Evolutionary conservation across 2,329 filamentous ascomycete species (phyloP).

Genomic region (Pyricularia pennisetigena): DNA sequence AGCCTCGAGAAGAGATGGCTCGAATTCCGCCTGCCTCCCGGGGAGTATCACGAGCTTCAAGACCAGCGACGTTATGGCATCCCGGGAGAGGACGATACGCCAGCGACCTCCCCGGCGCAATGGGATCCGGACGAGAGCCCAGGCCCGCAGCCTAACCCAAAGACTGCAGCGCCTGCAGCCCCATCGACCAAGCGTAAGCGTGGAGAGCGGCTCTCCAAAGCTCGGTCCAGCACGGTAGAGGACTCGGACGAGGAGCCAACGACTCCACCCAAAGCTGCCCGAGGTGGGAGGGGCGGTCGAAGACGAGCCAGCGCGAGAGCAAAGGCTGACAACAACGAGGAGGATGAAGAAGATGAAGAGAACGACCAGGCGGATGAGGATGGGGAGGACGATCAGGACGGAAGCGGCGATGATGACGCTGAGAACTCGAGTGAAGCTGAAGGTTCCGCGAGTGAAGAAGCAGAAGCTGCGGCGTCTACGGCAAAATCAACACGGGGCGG

Average conservation of each 20-base stretch:
- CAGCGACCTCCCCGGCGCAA: conserved; percentile 11
- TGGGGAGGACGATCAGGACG: neutral
- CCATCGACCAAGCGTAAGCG: conserved; percentile 7
- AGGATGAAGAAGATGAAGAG: neutral
- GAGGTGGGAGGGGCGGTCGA: conserved; percentile 6
- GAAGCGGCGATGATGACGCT: conserved; percentile 3
- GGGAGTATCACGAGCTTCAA: conserved; percentile 12
- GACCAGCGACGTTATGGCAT: conserved; percentile 9
- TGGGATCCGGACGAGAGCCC: conserved; percentile 11
- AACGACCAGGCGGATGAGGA: conserved; percentile 2
- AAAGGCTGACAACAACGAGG: conserved; percentile 3
- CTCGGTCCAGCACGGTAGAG: conserved; percentile 6
- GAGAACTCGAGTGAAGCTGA: conserved; percentile 6
- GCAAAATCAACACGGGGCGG: conserved; percentile 5
- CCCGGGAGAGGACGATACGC: conserved; percentile 7
- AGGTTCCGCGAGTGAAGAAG: conserved; percentile 8
- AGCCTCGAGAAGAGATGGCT: conserved; percentile 11
- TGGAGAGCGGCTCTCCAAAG: conserved; percentile 9
- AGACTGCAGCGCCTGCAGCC: neutral
- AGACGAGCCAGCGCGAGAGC: conserved; percentile 4
- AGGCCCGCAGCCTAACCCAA: conserved; percentile 5
- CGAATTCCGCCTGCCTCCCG: conserved; percentile 12
- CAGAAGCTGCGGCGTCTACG: neutral
- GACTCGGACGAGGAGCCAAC: conserved; percentile 7
- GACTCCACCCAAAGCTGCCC: conserved; percentile 1